Evolutionary conservation across 2,329 filamentous ascomycete genomes (phyloP).

Genomic region (Fusarium penzigii): DNA sequence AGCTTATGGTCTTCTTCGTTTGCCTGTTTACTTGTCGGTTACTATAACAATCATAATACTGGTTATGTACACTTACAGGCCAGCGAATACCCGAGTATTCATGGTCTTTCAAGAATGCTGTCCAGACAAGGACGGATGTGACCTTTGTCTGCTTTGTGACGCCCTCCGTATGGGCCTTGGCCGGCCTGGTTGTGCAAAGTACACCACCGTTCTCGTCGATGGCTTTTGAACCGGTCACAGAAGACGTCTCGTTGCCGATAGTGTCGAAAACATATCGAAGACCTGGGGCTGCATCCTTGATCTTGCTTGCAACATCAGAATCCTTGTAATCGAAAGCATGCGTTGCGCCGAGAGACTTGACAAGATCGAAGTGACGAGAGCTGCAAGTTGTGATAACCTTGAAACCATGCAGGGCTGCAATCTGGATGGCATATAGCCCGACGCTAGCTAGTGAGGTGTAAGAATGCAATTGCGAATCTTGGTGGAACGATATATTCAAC

Average conservation of each 20-base stretch:
- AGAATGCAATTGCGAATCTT: background rate
- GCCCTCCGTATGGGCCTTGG: conserved; percentile 39
- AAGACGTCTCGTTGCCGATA: conserved; percentile 41
- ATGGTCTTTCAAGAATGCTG: conserved; percentile 42
- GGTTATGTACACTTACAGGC: conserved; percentile 33
- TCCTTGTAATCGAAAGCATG: conserved; percentile 44
- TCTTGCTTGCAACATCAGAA: conserved; percentile 35
- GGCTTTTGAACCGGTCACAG: conserved; percentile 32
- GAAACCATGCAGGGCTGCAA: conserved; percentile 35
- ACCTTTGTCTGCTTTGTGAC: conserved; percentile 36
- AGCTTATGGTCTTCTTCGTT: conserved; percentile 39
- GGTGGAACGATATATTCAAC: conserved; percentile 2
- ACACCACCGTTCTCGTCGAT: conserved; percentile 28
- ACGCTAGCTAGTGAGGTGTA: conserved; percentile 36
- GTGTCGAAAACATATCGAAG: conserved; percentile 43
- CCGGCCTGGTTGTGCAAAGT: conserved; percentile 44
- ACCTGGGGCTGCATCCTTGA: conserved; percentile 33
- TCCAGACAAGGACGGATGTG: conserved; percentile 45
- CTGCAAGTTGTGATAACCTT: conserved; percentile 39
- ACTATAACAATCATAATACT: background rate
- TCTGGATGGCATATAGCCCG: conserved; percentile 39
- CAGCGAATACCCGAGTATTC: conserved; percentile 37
- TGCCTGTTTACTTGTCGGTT: conserved; percentile 25
- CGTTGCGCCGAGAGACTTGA: conserved; percentile 34
- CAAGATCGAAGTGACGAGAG: conserved; percentile 32